Evolutionary conservation across 371 early-diverging fungal genomes (phyloP).

Genomic region (Mucor racemosus): DNA sequence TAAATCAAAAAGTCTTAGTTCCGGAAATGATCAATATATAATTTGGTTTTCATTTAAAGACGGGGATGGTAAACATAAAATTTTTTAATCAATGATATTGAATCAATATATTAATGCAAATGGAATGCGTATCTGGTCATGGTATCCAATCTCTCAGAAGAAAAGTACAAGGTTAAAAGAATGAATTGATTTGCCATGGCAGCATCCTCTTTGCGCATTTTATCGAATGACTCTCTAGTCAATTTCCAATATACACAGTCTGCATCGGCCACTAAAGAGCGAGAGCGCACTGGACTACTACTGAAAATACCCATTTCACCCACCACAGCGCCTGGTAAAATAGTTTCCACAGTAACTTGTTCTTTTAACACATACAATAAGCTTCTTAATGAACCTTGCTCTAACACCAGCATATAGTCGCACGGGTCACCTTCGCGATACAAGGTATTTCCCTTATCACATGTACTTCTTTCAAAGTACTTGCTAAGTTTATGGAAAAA

Average conservation of each 20-base stretch:
- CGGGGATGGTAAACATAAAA: no score
- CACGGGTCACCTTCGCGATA: slow-evolving; percentile 73
- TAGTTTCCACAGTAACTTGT: slow-evolving; percentile 63
- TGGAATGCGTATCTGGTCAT: slow-evolving; percentile 68
- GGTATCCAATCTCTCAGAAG: slow-evolving; percentile 60
- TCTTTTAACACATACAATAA: slow-evolving; percentile 55
- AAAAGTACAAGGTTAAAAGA: slow-evolving; percentile 59
- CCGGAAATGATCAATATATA: no score
- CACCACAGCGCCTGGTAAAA: slow-evolving; percentile 78
- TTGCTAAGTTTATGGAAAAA: slow-evolving; percentile 63
- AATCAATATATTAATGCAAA: slow-evolving; percentile 32
- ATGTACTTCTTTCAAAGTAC: slow-evolving; percentile 64
- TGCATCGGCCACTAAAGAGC: slow-evolving; percentile 67
- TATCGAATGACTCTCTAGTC: slow-evolving; percentile 57
- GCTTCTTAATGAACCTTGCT: slow-evolving; percentile 76
- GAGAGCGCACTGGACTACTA: slow-evolving; percentile 51
- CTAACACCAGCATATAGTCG: slow-evolving; percentile 75
- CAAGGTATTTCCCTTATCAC: slow-evolving; percentile 56
- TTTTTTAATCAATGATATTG: background rate
- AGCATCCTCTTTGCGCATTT: slow-evolving; percentile 58
- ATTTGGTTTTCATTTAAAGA: no score
- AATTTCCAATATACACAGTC: slow-evolving; percentile 74
- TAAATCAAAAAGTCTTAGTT: no score
- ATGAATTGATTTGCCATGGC: slow-evolving; percentile 59
- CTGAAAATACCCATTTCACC: slow-evolving; percentile 79